Base-by-base conservation (phyloP, 129 eudicot species). In the Flaveria trinervia region DNA sequence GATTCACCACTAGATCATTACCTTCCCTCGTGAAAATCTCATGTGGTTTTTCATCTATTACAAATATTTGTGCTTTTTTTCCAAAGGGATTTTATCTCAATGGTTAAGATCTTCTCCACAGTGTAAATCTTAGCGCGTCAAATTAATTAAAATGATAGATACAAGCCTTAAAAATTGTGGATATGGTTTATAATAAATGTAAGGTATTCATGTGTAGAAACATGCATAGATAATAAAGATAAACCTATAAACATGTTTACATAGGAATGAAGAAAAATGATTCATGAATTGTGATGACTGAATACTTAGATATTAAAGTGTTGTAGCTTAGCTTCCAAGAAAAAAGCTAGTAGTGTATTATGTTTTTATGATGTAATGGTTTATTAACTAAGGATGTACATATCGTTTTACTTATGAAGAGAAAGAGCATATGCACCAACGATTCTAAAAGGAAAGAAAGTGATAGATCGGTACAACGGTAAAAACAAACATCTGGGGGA, bases 31-130 rank as follows among this genome's bases (percentile, higher is more conserved):
- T 28, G 33, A 30, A 30, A 30, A 30, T 30, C 36, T 30, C 36
- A 30, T 30, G 36, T 30, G 33, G 33, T 28, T 28, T 28, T 3
- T 30, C 5, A 30, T 30, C 36, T 30, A 3, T 30, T 30, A 30
- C 36, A 30, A 30, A 30, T 30, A 30, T 26, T 26, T 26, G 30
- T 26, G 30, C 30, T 2, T 26, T 26, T 26, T 26, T 26, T 26
- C 30, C 30, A 2, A 26, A 3, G 30, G 30, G 30, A 26, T 26
- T 26, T 26, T 26, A 26, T 26, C 30, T 26, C 91, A 48, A 90
- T 88, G 1, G 89, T 82, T 75, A 90, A 67, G 70, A 88, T 88
- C 81, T 90, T 93, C 77, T 88, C 91, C 52, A 82, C 66, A 23
- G 80, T 82, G 7, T 81, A 81, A 54, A 84, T 12, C 78, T 72